phyloP scores from a whole-genome alignment of 75 land plant genomes.

The Ceratopteris richardii region DNA sequence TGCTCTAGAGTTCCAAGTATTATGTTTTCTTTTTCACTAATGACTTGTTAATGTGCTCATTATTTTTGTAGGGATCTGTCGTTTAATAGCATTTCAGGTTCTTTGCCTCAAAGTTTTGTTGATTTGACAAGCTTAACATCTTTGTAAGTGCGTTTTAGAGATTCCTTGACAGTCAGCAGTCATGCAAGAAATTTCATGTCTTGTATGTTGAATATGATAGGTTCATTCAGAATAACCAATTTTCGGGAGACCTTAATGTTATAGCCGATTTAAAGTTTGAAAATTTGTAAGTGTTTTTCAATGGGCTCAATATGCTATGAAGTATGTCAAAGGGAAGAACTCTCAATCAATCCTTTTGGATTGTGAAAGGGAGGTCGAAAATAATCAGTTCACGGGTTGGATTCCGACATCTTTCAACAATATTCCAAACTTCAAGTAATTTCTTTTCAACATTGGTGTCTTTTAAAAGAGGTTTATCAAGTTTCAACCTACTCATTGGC shows the following conservation, averaged over 20 bases:
- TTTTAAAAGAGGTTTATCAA: too few species aligned
- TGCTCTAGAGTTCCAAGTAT: too few species aligned
- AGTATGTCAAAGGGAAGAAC: too few species aligned
- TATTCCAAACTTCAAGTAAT: slow-evolving; percentile 76
- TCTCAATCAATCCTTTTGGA: neutral
- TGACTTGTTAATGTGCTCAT: too few species aligned
- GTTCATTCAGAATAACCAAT: slow-evolving; percentile 70
- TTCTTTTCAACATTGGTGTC: too few species aligned
- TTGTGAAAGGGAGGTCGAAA: slow-evolving; percentile 59
- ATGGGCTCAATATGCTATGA: neutral
- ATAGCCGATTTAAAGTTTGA: slow-evolving; percentile 59
- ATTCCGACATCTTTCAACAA: slow-evolving; percentile 45
- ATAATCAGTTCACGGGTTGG: slow-evolving; percentile 84
- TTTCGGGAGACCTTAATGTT: slow-evolving; percentile 63
- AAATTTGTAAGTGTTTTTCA: slow-evolving; percentile 40
- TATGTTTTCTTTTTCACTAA: too few species aligned
- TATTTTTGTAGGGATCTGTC: slow-evolving; percentile 92
- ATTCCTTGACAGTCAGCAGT: too few species aligned
- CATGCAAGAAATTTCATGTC: too few species aligned
- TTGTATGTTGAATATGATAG: too few species aligned
- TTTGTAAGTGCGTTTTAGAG: slow-evolving; percentile 73
- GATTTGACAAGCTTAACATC: slow-evolving; percentile 41
- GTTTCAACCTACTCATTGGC: too few species aligned
- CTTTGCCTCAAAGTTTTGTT: slow-evolving; percentile 60
- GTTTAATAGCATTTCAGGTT: slow-evolving; percentile 48